Evolutionary conservation across 2,329 filamentous ascomycete genomes (phyloP), one percentile per base, ranked within the genome.

Genomic region (Paecilomyces sp.): DNA sequence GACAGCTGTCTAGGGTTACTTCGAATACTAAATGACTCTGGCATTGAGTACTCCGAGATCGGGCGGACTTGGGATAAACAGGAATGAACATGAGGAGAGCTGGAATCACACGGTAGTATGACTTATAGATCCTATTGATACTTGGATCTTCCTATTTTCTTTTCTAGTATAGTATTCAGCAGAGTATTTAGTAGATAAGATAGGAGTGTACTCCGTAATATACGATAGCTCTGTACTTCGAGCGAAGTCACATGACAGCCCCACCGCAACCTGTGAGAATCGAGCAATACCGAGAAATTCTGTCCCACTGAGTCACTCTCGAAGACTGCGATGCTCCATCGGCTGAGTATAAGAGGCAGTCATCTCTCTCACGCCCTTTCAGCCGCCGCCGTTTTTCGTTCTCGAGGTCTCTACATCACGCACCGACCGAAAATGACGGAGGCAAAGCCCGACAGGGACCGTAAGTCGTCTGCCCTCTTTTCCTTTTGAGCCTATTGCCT

Each of bases 401-500:
- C 52, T 15, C 52, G 52, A 54, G 52, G 52, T 28, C 30, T 30
- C 52, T 54, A 28, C n/a, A 54, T 30, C 52, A 54, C 52, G 25
- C 24, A 54, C 12, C 24, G 52, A 54, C 22, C 52, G 52, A 54
- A 54, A 54, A 54, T 54, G 52, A 28, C 52, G n/a, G 52, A 54
- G 52, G 25, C 52, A 54, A 54, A 54, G 52, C 30, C 52, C 13
- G 52, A 33, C 24, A 22, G 52, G 30, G 30, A 54, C 25, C 25
- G 52, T 54, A 22, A 54, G 41, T 22, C n/a, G 9, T 25, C n/a
- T 28, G 7, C 15, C 8, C 25, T 54, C 25, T 5, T 13, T 24
- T 12, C 12, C 22, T 36, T 65, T 31, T 65, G 56, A 50, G 55
- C 60, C 63, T 33, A 33, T 33, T 33, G 31, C 11, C 31, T 33